These are phyloP conservation scores for Nemania serpens DNA, from an alignment of 2,329 filamentous ascomycete species.

Conservation along the genomic window DNA sequence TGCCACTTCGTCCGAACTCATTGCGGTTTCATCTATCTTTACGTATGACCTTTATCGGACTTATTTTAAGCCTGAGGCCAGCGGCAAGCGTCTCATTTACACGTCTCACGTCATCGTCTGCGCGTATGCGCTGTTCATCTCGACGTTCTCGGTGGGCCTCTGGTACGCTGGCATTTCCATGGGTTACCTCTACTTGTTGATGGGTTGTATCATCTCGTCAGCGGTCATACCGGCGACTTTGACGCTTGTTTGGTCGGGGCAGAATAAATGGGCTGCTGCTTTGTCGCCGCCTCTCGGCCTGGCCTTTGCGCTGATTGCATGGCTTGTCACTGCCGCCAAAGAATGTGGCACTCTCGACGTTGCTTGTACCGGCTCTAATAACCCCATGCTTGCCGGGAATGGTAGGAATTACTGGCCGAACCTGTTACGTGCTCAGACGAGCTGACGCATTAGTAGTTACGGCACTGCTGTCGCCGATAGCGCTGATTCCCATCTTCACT, in stretches of 20 bases:
- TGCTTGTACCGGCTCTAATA: conserved; percentile 78
- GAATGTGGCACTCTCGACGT: conserved; percentile 72
- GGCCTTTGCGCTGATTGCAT: conserved; percentile 70
- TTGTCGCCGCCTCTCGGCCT: conserved; percentile 73
- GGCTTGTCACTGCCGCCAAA: conserved; percentile 76
- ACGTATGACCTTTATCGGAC: conserved; percentile 90
- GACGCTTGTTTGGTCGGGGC: conserved; percentile 78
- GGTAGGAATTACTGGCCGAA: conserved; percentile 8
- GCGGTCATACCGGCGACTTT: conserved; percentile 83
- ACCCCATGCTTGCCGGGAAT: conserved; percentile 87
- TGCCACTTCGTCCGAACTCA: conserved; percentile 80
- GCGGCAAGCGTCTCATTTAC: conserved; percentile 76
- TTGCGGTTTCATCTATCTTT: conserved; percentile 85
- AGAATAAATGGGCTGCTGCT: conserved; percentile 76
- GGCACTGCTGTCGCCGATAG: conserved; percentile 74
- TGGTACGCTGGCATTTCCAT: conserved; percentile 78
- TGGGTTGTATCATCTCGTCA: conserved; percentile 88
- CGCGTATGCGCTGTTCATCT: conserved; percentile 75
- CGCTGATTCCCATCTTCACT: conserved; percentile 79
- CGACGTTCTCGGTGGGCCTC: conserved; percentile 76
- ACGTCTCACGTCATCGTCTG: conserved; percentile 77
- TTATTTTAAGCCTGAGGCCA: conserved; percentile 79
- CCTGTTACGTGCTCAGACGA: background rate
- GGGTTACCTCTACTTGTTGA: conserved; percentile 87
- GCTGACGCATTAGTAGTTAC: conserved; percentile 54